phyloP scores from a whole-genome alignment of 495 filamentous ascomycete species.

The Parathielavia appendiculata region DNA sequence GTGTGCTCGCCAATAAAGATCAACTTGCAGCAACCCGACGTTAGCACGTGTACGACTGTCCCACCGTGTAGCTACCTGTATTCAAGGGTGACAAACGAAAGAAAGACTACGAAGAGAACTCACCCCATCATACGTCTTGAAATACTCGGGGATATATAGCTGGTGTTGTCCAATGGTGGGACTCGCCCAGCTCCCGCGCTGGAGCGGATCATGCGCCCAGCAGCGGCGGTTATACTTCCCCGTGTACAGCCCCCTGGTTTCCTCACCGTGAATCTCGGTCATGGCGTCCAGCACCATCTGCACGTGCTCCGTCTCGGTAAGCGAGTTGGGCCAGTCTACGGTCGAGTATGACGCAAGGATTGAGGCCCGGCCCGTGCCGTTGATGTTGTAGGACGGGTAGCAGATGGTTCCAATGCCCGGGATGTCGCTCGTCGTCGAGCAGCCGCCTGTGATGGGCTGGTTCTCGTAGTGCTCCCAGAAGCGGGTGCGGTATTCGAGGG shows the following conservation, averaged over 20 bases:
- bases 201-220: conserved; percentile 53
- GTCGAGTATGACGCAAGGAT: conserved; percentile 55
- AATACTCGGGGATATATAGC: conserved; percentile 64
- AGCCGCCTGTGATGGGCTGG: conserved; percentile 59
- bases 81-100: too few relatives aligned
- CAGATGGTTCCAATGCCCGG: conserved; percentile 55
- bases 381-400: conserved; percentile 61
- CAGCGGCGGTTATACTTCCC: conserved; percentile 55
- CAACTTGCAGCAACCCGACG: conserved; percentile 33
- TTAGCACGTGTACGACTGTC: neutral
- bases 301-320: conserved; percentile 23
- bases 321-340: conserved; percentile 35
- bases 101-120: conserved; percentile 1
- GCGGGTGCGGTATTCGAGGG: conserved; percentile 56
- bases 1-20: conserved; percentile 70
- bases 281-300: conserved; percentile 43
- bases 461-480: conserved; percentile 61
- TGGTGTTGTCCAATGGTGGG: conserved; percentile 57
- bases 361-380: conserved; percentile 56
- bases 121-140: conserved; percentile 58
- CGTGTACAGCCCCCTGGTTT: conserved; percentile 53
- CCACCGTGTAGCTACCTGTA: too few relatives aligned
- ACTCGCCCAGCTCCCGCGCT: conserved; percentile 51
- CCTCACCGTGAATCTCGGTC: conserved; percentile 54
- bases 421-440: conserved; percentile 51